These are phyloP conservation scores for Pleurotus pulmonarius DNA, from an alignment of 768 basidiomycete genomes.

Conservation along the genomic window DNA sequence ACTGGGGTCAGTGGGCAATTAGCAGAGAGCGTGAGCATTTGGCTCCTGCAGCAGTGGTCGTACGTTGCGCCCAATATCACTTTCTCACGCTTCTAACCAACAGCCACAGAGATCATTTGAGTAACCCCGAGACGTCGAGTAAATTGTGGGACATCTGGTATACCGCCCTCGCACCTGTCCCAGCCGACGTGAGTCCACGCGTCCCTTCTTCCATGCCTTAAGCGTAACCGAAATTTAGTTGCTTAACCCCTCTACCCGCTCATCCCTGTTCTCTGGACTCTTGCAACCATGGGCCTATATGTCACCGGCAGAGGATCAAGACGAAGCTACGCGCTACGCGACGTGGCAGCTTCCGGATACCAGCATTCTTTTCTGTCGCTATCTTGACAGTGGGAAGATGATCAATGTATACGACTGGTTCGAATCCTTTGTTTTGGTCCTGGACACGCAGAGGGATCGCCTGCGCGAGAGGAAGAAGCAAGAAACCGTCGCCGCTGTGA, in stretches of 20 bases:
- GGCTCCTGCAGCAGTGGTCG: constrained; percentile 51
- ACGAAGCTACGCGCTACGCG: constrained; percentile 12
- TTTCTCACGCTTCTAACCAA: neutral
- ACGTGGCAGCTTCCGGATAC: constrained; percentile 67
- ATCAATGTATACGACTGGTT: constrained; percentile 91
- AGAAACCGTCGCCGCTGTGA: neutral
- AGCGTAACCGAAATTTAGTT: constrained; percentile 34
- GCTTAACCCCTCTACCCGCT: constrained; percentile 66
- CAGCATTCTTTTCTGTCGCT: constrained; percentile 72
- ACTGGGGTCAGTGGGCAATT: constrained; percentile 8
- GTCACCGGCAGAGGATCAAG: constrained; percentile 10
- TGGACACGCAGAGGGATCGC: constrained; percentile 54
- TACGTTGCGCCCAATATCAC: constrained; percentile 21
- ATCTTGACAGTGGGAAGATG: constrained; percentile 75
- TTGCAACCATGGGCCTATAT: constrained; percentile 53
- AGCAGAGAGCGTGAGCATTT: constrained; percentile 36
- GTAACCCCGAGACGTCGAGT: constrained; percentile 42
- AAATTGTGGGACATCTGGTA: constrained; percentile 73
- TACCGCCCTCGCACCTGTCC: constrained; percentile 60
- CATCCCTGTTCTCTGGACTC: constrained; percentile 58
- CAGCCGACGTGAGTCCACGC: constrained; percentile 51
- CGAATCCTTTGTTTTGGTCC: constrained; percentile 63
- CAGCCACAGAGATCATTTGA: constrained; percentile 33
- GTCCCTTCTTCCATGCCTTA: neutral
- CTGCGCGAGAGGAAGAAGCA: neutral